phyloP scores from a whole-genome alignment of 129 eudicot species.

The Saussurea involucrata region DNA sequence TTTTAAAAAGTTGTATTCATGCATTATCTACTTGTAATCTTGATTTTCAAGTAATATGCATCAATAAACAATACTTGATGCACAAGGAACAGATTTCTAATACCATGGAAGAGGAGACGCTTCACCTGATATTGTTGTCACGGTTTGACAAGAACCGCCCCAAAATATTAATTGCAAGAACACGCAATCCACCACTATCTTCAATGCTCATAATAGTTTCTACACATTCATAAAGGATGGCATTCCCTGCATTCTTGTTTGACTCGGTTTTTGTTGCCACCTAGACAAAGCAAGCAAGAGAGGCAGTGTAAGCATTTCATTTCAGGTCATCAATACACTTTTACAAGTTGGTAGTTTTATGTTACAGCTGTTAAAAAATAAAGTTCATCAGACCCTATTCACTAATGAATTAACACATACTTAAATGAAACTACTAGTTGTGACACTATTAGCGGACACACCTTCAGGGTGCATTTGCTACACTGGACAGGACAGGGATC shows the following conservation, averaged over 20 bases:
- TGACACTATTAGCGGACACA: slow-evolving; percentile 5
- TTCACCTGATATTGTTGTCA: slow-evolving; percentile 95
- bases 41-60: no score
- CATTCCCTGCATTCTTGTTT: slow-evolving; percentile 96
- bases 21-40: no score
- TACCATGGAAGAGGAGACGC: slow-evolving; percentile 1
- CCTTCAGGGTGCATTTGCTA: neutral
- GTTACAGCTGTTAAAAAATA: neutral
- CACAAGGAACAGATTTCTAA: neutral
- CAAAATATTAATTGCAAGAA: slow-evolving; percentile 94
- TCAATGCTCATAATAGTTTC: slow-evolving; percentile 93
- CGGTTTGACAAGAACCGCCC: slow-evolving; percentile 98
- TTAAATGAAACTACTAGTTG: neutral
- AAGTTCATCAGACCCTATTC: neutral
- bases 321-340: neutral
- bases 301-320: slow-evolving; percentile 21
- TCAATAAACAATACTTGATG: no score
- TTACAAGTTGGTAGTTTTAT: neutral
- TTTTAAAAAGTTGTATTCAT: no score
- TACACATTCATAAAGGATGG: slow-evolving; percentile 96
- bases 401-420: neutral
- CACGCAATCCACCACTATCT: slow-evolving; percentile 97
- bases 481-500: no score
- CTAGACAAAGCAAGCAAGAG: slow-evolving; percentile 38
- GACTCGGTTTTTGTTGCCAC: slow-evolving; percentile 99